phyloP scores from a whole-genome alignment of 208 protist genomes.

The Wallacemonas sp. region DNA sequence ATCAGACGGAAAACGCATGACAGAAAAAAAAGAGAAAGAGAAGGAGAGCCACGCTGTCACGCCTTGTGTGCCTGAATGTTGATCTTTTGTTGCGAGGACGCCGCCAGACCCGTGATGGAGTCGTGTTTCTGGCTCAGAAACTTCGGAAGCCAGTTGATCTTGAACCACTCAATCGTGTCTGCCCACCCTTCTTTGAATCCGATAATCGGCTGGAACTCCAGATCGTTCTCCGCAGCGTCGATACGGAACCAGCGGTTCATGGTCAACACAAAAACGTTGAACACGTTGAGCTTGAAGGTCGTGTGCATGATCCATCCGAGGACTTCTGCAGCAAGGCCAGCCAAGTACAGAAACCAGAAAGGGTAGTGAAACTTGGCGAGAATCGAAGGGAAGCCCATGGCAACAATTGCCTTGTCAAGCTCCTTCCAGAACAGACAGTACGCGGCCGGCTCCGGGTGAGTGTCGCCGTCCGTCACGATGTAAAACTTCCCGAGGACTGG shows the following conservation, averaged over 20 bases:
- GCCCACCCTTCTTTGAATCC: slow-evolving; percentile 84
- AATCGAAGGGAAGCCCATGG: slow-evolving; percentile 89
- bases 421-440: slow-evolving; percentile 93
- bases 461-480: slow-evolving; percentile 93
- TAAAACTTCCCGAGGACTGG: slow-evolving; percentile 94
- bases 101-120: slow-evolving; percentile 75
- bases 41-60: neutral
- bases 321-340: slow-evolving; percentile 74
- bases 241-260: slow-evolving; percentile 96
- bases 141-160: slow-evolving; percentile 85
- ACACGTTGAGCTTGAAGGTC: slow-evolving; percentile 92
- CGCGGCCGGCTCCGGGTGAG: slow-evolving; percentile 82
- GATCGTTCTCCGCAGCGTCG: slow-evolving; percentile 81
- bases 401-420: slow-evolving; percentile 87
- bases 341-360: slow-evolving; percentile 85
- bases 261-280: slow-evolving; percentile 93
- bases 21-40: slow-evolving; percentile 12
- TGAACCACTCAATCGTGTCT: slow-evolving; percentile 91
- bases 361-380: slow-evolving; percentile 82
- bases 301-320: slow-evolving; percentile 71
- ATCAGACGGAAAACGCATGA: neutral
- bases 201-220: slow-evolving; percentile 88
- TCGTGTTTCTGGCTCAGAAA: slow-evolving; percentile 59
- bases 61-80: slow-evolving; percentile 78
- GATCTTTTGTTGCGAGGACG: slow-evolving; percentile 85